phyloP scores from a whole-genome alignment of 192 early-diverging fungal species.

The Allomyces arbusculus region DNA sequence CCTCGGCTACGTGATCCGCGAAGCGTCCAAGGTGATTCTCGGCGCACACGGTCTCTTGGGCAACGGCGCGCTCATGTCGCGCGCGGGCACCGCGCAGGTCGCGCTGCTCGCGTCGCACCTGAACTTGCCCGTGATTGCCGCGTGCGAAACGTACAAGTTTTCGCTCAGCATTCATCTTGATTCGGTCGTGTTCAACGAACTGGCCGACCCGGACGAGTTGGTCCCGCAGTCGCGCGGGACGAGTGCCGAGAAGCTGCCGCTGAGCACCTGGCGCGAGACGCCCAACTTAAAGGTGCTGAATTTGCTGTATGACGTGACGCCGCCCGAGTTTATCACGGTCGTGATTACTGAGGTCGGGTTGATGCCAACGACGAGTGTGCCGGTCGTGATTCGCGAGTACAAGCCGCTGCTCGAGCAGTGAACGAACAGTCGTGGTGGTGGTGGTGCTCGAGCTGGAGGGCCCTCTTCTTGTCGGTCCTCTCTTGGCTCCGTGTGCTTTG shows the following conservation, averaged over 20 bases:
- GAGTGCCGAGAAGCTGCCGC: conserved; percentile 11
- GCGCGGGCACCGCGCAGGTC: conserved; percentile 75
- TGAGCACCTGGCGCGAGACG: conserved; percentile 54
- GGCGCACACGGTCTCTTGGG: conserved; percentile 81
- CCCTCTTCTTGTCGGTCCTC: too few species aligned
- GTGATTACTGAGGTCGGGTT: conserved; percentile 82
- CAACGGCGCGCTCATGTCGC: conserved; percentile 79
- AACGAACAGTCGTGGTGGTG: too few species aligned
- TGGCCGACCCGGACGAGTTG: conserved; percentile 72
- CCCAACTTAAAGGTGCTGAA: conserved; percentile 68
- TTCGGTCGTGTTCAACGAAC: conserved; percentile 90
- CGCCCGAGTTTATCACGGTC: conserved; percentile 73
- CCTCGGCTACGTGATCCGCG: conserved; percentile 53
- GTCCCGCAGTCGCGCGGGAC: conserved; percentile 23
- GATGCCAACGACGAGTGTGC: conserved; percentile 74
- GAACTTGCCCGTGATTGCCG: conserved; percentile 85
- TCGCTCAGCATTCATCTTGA: conserved; percentile 77
- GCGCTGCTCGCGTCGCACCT: conserved; percentile 72
- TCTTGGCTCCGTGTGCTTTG: too few species aligned
- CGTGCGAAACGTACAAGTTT: conserved; percentile 94
- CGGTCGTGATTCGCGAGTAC: conserved; percentile 42
- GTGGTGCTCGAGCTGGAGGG: too few species aligned
- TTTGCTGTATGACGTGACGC: conserved; percentile 84
- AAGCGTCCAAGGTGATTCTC: conserved; percentile 81
- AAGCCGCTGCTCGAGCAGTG: conserved; percentile 3